Conservation (phyloP, 1,284 basidiomycete species). For the Ceratobasidium sp. region DNA sequence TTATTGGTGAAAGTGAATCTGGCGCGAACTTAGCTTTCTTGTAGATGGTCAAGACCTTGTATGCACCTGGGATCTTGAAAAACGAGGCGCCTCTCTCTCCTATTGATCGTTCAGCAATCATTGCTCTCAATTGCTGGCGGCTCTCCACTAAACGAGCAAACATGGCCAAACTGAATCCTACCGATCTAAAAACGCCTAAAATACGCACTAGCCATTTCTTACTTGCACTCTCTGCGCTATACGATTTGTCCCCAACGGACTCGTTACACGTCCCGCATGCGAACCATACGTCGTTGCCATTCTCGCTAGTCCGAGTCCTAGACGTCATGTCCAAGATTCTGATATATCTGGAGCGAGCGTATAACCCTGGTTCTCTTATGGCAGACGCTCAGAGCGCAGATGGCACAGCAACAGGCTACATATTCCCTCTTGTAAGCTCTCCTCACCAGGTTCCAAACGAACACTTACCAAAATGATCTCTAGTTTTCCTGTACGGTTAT, state of each 20-base stretch:
- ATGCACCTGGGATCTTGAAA: neutral
- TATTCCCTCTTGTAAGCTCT: conserved; percentile 5
- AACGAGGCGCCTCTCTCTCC: conserved; percentile 19
- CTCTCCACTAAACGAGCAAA: neutral
- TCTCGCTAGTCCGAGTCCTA: neutral
- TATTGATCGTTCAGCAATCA: conserved; percentile 5
- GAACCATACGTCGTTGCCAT: neutral
- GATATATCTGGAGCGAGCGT: conserved; percentile 10
- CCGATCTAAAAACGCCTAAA: neutral
- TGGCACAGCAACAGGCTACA: neutral
- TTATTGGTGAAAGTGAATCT: neutral
- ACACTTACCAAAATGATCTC: no score
- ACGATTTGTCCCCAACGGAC: conserved; percentile 5
- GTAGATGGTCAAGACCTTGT: conserved; percentile 13
- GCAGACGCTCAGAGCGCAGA: neutral
- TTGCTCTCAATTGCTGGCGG: conserved; percentile 23
- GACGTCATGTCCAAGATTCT: conserved; percentile 1
- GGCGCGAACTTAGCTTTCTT: neutral
- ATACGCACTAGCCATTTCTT: conserved; percentile 34
- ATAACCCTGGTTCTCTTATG: neutral
- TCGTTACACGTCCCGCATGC: conserved; percentile 6
- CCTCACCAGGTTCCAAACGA: neutral
- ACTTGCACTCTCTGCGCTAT: conserved; percentile 25
- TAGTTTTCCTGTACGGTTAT: conserved; percentile 2
- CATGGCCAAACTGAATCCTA: neutral